Percentiles rank a stretch among this genome's conserved stretches.
Evolutionary conservation across 164 flowering plant species (phyloP).

Genomic region (Aristolochia fimbriata): DNA sequence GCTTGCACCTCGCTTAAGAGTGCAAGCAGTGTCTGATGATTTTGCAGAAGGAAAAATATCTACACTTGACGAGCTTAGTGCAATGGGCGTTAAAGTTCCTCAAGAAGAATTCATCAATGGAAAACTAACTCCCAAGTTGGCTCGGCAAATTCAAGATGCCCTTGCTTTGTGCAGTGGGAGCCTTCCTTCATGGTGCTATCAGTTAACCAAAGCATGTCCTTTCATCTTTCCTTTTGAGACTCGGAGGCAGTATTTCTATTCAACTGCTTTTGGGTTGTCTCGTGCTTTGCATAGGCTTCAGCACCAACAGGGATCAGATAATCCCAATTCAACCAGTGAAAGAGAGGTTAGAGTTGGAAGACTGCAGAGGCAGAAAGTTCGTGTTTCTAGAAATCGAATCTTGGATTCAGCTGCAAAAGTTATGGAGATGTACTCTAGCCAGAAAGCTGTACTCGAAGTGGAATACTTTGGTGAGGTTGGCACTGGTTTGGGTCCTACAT

Average conservation of each 20-base stretch:
- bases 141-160: slow-evolving; percentile 93
- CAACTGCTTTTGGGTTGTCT: slow-evolving; percentile 95
- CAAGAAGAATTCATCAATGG: slow-evolving; percentile 64
- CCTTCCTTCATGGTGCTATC: slow-evolving; percentile 99
- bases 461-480: slow-evolving; percentile 99
- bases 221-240: slow-evolving; percentile 97
- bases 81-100: slow-evolving; percentile 49
- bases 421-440: slow-evolving; percentile 98
- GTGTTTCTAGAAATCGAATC: slow-evolving; percentile 86
- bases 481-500: slow-evolving; percentile 94
- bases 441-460: slow-evolving; percentile 94
- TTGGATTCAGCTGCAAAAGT: slow-evolving; percentile 97
- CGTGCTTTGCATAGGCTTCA: slow-evolving; percentile 90
- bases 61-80: slow-evolving; percentile 39
- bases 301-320: slow-evolving; percentile 91
- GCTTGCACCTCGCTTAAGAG: slow-evolving; percentile 72
- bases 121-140: slow-evolving; percentile 93
- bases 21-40: slow-evolving; percentile 44
- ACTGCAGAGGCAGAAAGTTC: slow-evolving; percentile 89
- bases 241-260: slow-evolving; percentile 86
- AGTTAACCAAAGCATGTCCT: slow-evolving; percentile 93
- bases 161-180: slow-evolving; percentile 93
- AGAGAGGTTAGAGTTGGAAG: slow-evolving; percentile 89
- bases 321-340: slow-evolving; percentile 63
- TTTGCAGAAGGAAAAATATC: slow-evolving; percentile 63